Conservation (phyloP, 2,329 filamentous ascomycete species). For the Graphilbum sp. region DNA sequence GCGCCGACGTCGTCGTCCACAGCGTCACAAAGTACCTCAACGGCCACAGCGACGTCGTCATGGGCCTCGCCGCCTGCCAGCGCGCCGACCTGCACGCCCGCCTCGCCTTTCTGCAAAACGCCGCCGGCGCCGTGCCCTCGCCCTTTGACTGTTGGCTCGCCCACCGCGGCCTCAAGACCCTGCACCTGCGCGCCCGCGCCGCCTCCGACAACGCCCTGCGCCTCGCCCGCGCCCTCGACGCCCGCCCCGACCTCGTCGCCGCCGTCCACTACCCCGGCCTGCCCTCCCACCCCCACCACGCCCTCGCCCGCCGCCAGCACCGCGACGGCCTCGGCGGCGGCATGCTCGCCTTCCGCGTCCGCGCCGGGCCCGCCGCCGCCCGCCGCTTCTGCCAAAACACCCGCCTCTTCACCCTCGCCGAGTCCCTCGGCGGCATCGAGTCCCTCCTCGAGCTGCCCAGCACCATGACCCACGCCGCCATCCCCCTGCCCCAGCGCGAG, state of each 20-base stretch:
- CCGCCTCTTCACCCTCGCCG: slow-evolving; percentile 81
- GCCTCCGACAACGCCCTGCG: slow-evolving; percentile 66
- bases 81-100: slow-evolving; percentile 60
- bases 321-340: slow-evolving; percentile 87
- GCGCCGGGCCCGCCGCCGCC: slow-evolving; percentile 69
- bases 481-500: slow-evolving; percentile 79
- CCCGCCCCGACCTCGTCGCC: slow-evolving; percentile 58
- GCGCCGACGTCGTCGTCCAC: slow-evolving; percentile 93
- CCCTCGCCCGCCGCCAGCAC: slow-evolving; percentile 79
- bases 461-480: slow-evolving; percentile 94
- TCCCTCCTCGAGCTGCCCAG: slow-evolving; percentile 80
- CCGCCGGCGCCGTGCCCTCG: slow-evolving; percentile 86
- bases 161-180: slow-evolving; percentile 89
- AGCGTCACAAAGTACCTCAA: slow-evolving; percentile 99
- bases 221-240: slow-evolving; percentile 62
- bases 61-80: slow-evolving; percentile 96
- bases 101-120: slow-evolving; percentile 87
- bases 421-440: slow-evolving; percentile 80
- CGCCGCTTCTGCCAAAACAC: slow-evolving; percentile 86
- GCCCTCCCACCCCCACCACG: slow-evolving; percentile 69
- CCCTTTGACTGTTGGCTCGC: slow-evolving; percentile 97
- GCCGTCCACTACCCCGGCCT: slow-evolving; percentile 93
- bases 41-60: slow-evolving; percentile 89
- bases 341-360: slow-evolving; percentile 93
- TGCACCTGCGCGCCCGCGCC: slow-evolving; percentile 81